A percentile compares a stretch with the other conserved stretches of the same genome.
Conservation (phyloP, 306 rosid species). For the Lotus japonicus region DNA sequence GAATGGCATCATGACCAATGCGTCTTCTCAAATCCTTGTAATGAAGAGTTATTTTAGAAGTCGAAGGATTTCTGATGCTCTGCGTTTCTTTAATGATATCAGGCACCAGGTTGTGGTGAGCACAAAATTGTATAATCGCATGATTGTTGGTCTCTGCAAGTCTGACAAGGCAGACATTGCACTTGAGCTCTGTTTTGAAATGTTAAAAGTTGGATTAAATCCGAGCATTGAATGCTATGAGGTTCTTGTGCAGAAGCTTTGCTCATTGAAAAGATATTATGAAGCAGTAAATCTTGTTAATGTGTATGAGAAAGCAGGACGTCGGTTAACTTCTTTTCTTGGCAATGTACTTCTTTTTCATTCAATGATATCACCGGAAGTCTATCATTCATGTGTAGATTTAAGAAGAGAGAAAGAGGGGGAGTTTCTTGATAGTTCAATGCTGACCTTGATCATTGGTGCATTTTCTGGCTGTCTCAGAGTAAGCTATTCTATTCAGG, state of each 20-base stretch:
- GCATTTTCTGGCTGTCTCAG: conserved; percentile 50
- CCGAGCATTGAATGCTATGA: conserved; percentile 65
- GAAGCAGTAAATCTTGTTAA: conserved; percentile 45
- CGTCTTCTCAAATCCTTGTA: conserved; percentile 35
- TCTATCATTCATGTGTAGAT: conserved; percentile 41
- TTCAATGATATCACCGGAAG: conserved; percentile 44
- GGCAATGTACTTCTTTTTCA: conserved; percentile 60
- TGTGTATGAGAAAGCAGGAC: conserved; percentile 54
- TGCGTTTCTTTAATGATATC: conserved; percentile 45
- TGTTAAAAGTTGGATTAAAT: conserved; percentile 32
- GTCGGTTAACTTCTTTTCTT: conserved; percentile 53
- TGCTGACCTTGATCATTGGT: conserved; percentile 50
- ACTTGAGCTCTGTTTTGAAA: conserved; percentile 27
- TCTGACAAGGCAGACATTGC: conserved; percentile 40
- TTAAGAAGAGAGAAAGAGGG: conserved; percentile 35
- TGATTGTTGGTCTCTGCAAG: conserved; percentile 56
- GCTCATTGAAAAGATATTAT: conserved; percentile 32
- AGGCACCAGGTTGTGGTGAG: conserved; percentile 20
- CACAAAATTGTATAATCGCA: conserved; percentile 25
- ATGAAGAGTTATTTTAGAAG: conserved; percentile 42
- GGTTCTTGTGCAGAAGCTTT: conserved; percentile 41
- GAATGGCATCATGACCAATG: conserved; percentile 39
- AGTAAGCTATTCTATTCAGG: conserved; percentile 26
- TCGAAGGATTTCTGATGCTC: conserved; percentile 51
- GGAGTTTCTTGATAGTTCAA: conserved; percentile 26